A percentile compares a stretch with the other conserved stretches of the same genome.
phyloP scores from a whole-genome alignment of 2,329 filamentous ascomycete genomes.

The Botryotinia narcissicola region DNA sequence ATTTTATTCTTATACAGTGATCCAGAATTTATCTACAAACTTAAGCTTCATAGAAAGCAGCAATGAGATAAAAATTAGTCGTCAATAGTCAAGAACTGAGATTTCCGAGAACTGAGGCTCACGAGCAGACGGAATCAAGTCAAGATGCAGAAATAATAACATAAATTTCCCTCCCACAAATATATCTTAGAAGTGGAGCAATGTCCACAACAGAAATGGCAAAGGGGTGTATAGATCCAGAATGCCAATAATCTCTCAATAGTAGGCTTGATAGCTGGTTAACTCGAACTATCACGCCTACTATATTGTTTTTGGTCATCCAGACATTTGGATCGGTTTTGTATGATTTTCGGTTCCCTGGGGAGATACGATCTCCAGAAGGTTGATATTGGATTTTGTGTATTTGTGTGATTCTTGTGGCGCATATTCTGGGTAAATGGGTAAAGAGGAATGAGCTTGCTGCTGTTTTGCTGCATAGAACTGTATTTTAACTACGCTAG shows the following conservation, averaged over 20 bases:
- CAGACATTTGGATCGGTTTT: no score
- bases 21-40: background rate
- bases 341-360: background rate
- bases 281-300: background rate
- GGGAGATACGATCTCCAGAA: background rate
- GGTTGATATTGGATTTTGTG: fast-evolving
- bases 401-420: background rate
- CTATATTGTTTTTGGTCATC: background rate
- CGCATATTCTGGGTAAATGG: background rate
- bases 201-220: no score
- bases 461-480: no score
- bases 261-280: background rate
- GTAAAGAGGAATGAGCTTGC: no score
- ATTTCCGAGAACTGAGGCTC: fast-evolving
- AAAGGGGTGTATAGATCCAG: background rate
- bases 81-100: background rate
- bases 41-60: background rate
- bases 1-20: background rate
- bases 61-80: background rate
- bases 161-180: background rate
- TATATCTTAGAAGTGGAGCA: background rate
- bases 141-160: background rate
- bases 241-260: background rate
- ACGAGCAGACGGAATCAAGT: no score
- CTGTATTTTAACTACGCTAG: fast-evolving